phyloP scores from a whole-genome alignment of 306 rosid genomes.

The Sesbania bispinosa region DNA sequence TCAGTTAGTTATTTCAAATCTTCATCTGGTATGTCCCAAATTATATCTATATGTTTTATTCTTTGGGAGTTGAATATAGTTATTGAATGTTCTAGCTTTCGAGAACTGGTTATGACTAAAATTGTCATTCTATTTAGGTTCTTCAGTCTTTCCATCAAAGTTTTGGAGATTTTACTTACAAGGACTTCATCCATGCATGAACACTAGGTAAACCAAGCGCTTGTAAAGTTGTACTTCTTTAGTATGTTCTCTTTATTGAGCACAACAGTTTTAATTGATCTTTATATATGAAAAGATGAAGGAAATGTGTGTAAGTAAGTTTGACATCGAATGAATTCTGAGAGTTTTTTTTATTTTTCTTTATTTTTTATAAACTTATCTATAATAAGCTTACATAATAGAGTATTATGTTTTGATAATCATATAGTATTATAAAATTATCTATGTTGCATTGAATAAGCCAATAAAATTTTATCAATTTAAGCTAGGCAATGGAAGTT shows the following conservation, averaged over 20 bases:
- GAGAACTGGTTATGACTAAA: conserved; percentile 10
- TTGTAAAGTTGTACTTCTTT: background rate
- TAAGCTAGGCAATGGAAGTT: no score
- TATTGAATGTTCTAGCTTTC: background rate
- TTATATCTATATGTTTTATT: background rate
- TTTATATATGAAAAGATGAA: background rate
- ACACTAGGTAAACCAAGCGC: conserved; percentile 50
- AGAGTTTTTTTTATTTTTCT: background rate
- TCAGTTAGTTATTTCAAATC: background rate
- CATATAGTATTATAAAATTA: no score
- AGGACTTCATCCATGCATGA: conserved; percentile 67
- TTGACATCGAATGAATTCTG: background rate
- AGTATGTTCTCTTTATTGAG: background rate
- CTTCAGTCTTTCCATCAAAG: conserved; percentile 32
- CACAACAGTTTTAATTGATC: background rate
- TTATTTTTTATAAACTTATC: background rate
- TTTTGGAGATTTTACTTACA: conserved; percentile 36
- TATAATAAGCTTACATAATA: background rate
- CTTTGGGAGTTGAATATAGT: conserved; percentile 1
- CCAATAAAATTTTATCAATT: no score
- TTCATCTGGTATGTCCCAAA: background rate
- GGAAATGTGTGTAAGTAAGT: background rate
- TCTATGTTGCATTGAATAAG: no score
- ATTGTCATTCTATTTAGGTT: conserved; percentile 43
- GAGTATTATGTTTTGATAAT: background rate